These are phyloP conservation scores for Cadophora sp. DNA, from an alignment of 2,329 filamentous ascomycete species.

Conservation along the genomic window DNA sequence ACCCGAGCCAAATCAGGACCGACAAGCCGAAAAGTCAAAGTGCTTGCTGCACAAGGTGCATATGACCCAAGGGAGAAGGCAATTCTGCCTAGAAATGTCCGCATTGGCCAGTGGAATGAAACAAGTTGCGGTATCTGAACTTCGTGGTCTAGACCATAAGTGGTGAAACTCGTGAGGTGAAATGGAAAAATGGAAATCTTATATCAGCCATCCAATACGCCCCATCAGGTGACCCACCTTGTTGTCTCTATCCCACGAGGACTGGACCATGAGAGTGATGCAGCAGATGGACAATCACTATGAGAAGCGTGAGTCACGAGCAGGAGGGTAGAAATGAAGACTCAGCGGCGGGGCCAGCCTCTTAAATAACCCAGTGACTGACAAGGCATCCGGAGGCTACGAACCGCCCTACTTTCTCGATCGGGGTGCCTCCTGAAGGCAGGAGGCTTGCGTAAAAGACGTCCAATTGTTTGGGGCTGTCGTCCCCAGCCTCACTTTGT, in stretches of 20 bases:
- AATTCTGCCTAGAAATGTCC: neutral
- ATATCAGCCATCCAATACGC: conserved; percentile 1
- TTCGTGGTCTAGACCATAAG: neutral
- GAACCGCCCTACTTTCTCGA: conserved; percentile 27
- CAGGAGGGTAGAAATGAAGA: conserved; percentile 17
- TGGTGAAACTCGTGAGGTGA: neutral
- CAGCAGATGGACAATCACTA: conserved; percentile 13
- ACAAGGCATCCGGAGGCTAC: conserved; percentile 35
- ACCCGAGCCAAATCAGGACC: conserved; percentile 16
- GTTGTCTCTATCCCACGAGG: conserved; percentile 1
- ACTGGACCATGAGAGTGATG: neutral
- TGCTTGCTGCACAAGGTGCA: conserved; percentile 8
- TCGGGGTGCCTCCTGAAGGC: conserved; percentile 16
- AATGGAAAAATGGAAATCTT: conserved; percentile 4
- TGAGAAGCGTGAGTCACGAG: conserved; percentile 35
- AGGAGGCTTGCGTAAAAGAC: conserved; percentile 6
- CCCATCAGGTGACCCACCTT: conserved; percentile 26
- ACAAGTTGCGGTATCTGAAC: neutral
- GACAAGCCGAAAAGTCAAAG: conserved; percentile 12
- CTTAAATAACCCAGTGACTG: conserved; percentile 26
- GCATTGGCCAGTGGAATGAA: neutral
- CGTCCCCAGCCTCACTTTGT: conserved; percentile 22
- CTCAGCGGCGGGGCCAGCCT: conserved; percentile 29
- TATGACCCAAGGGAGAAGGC: conserved; percentile 13
- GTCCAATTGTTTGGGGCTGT: conserved; percentile 9